Evolutionary conservation across 768 basidiomycete genomes (phyloP).

Genomic region (Leccinum ochraceum): DNA sequence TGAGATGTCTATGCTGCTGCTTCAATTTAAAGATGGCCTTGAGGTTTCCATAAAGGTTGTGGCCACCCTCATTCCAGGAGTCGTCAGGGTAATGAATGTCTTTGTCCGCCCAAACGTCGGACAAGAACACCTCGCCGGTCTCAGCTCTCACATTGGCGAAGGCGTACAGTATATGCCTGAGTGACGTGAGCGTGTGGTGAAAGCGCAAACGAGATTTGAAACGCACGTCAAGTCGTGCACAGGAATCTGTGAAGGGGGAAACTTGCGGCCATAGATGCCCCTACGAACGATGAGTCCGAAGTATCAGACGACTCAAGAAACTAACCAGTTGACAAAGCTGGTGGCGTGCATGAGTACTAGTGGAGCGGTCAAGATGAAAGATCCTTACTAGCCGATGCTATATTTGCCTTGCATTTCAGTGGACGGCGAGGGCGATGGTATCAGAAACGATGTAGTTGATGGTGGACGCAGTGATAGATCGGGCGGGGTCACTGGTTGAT

Average conservation of each 20-base stretch:
- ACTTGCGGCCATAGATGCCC: constrained; percentile 97
- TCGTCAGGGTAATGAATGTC: constrained; percentile 97
- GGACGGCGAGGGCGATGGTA: constrained; percentile 19
- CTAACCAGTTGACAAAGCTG: constrained; percentile 79
- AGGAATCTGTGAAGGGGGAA: constrained; percentile 83
- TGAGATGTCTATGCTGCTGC: constrained; percentile 79
- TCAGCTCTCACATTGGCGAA: constrained; percentile 88
- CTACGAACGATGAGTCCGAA: constrained; percentile 37
- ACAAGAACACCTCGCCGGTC: constrained; percentile 83
- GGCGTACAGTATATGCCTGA: constrained; percentile 86
- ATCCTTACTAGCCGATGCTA: constrained; percentile 78
- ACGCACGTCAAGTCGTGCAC: constrained; percentile 81
- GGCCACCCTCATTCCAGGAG: constrained; percentile 90
- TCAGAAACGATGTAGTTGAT: constrained; percentile 6
- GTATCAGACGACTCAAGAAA: constrained; percentile 7
- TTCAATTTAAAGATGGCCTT: constrained; percentile 93
- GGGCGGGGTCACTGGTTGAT: constrained; percentile 15
- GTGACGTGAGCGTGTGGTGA: constrained; percentile 8
- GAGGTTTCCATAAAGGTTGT: constrained; percentile 94
- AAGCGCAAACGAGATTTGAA: not conserved
- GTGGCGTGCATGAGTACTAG: constrained; percentile 8
- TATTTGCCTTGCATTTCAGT: constrained; percentile 59
- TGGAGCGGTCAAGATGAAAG: constrained; percentile 6
- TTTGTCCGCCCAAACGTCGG: constrained; percentile 93
- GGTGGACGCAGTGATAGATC: constrained; percentile 7